Evolutionary conservation across 192 early-diverging fungal species (phyloP).

Genomic region (Jimgerdemannia lactiflua): DNA sequence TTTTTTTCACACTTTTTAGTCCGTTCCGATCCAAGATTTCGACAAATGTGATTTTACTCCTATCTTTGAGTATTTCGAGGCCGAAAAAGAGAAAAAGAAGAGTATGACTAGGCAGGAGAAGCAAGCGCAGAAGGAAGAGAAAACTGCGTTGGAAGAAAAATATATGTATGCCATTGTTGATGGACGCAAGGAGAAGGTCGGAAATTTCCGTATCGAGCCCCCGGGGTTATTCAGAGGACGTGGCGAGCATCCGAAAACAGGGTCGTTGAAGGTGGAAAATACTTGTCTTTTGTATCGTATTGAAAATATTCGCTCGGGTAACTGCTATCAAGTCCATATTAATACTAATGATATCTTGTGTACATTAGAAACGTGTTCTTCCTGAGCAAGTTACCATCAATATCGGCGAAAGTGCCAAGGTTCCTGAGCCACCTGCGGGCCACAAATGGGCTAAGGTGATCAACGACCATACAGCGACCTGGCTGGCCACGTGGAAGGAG

Average conservation of each 20-base stretch:
- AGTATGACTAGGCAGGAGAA: conserved; percentile 90
- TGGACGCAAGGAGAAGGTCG: conserved; percentile 94
- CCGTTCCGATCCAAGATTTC: conserved; percentile 60
- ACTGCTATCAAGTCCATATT: conserved; percentile 1
- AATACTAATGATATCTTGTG: background rate
- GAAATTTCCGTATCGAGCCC: conserved; percentile 97
- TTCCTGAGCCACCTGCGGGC: conserved; percentile 84
- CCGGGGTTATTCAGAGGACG: conserved; percentile 96
- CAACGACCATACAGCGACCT: conserved; percentile 91
- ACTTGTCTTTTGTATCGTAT: background rate
- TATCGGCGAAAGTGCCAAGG: conserved; percentile 67
- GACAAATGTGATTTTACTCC: conserved; percentile 87
- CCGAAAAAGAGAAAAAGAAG: conserved; percentile 78
- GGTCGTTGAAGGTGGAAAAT: conserved; percentile 70
- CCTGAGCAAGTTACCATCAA: conserved; percentile 97
- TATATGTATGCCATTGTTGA: conserved; percentile 78
- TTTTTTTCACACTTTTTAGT: background rate
- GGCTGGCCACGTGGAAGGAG: conserved; percentile 99
- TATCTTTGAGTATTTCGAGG: conserved; percentile 77
- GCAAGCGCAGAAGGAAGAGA: conserved; percentile 71
- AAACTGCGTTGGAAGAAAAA: conserved; percentile 64
- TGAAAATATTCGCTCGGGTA: background rate
- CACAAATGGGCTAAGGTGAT: conserved; percentile 87
- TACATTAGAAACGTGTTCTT: conserved; percentile 64
- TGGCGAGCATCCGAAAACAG: conserved; percentile 95